Evolutionary conservation across 2,329 filamentous ascomycete genomes (phyloP).

Genomic region (Fusarium coicis): DNA sequence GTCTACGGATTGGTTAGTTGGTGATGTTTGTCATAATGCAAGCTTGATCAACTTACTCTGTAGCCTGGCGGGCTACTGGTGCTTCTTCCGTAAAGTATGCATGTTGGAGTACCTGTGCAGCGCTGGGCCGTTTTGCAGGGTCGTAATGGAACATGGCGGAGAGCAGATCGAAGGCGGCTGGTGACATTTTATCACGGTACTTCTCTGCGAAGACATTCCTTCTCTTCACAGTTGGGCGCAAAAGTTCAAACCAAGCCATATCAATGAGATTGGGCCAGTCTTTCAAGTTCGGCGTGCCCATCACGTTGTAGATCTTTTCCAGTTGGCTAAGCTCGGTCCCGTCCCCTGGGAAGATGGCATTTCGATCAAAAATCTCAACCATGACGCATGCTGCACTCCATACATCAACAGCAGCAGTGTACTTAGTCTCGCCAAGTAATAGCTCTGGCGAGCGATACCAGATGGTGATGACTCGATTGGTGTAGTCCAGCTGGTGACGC

Average conservation of each 20-base stretch:
- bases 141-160: constrained; percentile 90
- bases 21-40: neutral
- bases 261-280: constrained; percentile 93
- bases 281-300: constrained; percentile 85
- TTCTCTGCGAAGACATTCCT: constrained; percentile 83
- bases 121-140: constrained; percentile 82
- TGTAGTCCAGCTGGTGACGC: constrained; percentile 91
- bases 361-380: constrained; percentile 93
- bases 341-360: constrained; percentile 94
- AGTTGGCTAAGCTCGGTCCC: constrained; percentile 96
- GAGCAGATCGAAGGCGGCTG: constrained; percentile 85
- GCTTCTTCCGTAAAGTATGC: constrained; percentile 88
- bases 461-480: constrained; percentile 97
- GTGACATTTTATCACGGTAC: constrained; percentile 80
- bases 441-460: constrained; percentile 87
- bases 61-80: constrained; percentile 78
- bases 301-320: constrained; percentile 93
- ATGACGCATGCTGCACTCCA: constrained; percentile 98
- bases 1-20: constrained; percentile 59
- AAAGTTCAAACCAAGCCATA: constrained; percentile 96
- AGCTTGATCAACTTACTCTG: constrained; percentile 72
- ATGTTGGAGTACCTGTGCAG: constrained; percentile 85
- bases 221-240: constrained; percentile 80
- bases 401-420: constrained; percentile 89
- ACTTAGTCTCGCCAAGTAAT: constrained; percentile 89